Evolutionary conservation across 257 asterid genomes (phyloP), one percentile per base, ranked within the genome.

Genomic region (Nicotiana undulata): DNA sequence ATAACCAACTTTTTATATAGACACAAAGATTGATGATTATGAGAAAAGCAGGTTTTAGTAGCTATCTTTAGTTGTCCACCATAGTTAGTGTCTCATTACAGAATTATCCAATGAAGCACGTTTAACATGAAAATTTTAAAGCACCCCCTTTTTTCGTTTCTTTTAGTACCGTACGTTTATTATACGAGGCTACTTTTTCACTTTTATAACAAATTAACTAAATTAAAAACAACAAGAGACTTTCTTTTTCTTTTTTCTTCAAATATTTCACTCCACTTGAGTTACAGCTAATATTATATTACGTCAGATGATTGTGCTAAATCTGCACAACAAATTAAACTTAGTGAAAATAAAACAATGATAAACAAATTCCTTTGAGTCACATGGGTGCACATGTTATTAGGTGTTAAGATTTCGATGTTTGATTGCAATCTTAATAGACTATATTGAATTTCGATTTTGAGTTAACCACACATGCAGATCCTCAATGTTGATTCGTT

Each of bases 301-400:
- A 18, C 32, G 77, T 40, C 77, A 40, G 3, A 40, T 68, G 7
- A 67, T n/a, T 67, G 12, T 5, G 75, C 15, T 32, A 49, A n/a
- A 67, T 0, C 53, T 4, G 40, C 15, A 13, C 6, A 26, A 26
- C 32, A 12, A 26, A 26, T 26, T 26, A 26, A 0, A 26, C 37
- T 26, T 3, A 4, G 28, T 60, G 66, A 22, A 66, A 10, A 67
- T 9, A 37, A 37, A n/a, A 67, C 9, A n/a, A 68, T 40, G 11
- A 37, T 68, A 40, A 37, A 68, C 22, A 68, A 37, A 20, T 68
- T 68, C 5, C 0, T 40, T 40, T 20, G 32, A 40, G 10, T 0
- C 58, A 68, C 58, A 68, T 40, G 77, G 58, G 11, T n/a, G 55
- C 56, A 67, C 58, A 68, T 68, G 55, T 46, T 68, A 67, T 9